Percentiles rank a stretch among this genome's conserved stretches.
phyloP scores from a whole-genome alignment of 2,329 filamentous ascomycete genomes.

The Aspergillus puulaauensis region DNA sequence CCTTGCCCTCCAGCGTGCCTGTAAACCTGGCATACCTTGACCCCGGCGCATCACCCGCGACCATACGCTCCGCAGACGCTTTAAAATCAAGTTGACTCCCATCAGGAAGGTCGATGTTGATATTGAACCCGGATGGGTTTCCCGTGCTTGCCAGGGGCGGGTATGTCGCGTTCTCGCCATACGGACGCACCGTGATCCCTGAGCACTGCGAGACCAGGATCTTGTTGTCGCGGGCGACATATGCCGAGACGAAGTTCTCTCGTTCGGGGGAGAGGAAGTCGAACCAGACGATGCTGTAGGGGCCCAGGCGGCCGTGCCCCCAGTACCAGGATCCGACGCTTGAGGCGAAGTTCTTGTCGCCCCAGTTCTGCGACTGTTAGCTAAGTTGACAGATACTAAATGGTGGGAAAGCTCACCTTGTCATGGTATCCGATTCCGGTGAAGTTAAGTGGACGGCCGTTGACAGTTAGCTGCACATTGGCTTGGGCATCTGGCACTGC shows the following conservation, averaged over 20 bases:
- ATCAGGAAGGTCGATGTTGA: neutral
- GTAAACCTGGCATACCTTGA: neutral
- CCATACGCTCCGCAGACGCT: neutral
- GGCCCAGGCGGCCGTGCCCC: slow-evolving; percentile 45
- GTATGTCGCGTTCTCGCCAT: slow-evolving; percentile 3
- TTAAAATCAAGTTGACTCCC: neutral
- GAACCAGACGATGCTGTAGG: slow-evolving; percentile 50
- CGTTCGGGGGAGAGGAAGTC: slow-evolving; percentile 25
- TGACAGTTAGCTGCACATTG: slow-evolving; percentile 27
- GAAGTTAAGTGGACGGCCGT: slow-evolving; percentile 33
- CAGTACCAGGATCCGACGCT: slow-evolving; percentile 43
- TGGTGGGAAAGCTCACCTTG: slow-evolving; percentile 24
- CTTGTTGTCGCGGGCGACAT: slow-evolving; percentile 42
- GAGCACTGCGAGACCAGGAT: neutral
- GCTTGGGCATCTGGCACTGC: slow-evolving; percentile 35
- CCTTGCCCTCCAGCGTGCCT: neutral
- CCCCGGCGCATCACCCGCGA: neutral
- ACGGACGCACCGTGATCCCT: neutral
- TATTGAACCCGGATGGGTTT: neutral
- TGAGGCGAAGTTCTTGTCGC: slow-evolving; percentile 33
- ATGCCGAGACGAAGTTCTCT: neutral
- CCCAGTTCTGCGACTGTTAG: slow-evolving; percentile 38
- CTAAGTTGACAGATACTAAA: neutral
- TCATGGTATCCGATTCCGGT: slow-evolving; percentile 47
- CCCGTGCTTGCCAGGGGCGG: neutral